phyloP scores from a whole-genome alignment of 2,329 filamentous ascomycete genomes.

The Periconia sp. region DNA sequence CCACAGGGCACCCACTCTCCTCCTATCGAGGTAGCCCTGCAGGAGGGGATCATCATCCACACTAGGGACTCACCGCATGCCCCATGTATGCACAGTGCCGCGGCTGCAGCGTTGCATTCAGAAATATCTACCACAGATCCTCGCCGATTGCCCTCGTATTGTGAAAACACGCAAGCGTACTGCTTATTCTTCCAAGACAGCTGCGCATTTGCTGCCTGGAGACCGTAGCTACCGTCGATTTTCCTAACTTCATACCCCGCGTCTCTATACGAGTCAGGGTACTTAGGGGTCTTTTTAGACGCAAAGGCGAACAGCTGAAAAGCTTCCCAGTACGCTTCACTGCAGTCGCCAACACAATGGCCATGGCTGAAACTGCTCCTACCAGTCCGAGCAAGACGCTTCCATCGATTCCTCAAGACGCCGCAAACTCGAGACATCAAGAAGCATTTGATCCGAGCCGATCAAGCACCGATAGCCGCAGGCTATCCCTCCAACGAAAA shows the following conservation, averaged over 20 bases:
- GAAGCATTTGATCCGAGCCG: slow-evolving; percentile 15
- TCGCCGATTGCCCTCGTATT: background rate
- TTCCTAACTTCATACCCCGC: background rate
- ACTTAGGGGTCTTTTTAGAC: background rate
- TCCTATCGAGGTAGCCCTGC: background rate
- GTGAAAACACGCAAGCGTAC: background rate
- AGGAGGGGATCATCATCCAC: slow-evolving; percentile 1
- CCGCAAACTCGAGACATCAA: slow-evolving; percentile 10
- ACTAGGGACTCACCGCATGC: background rate
- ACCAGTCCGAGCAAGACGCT: slow-evolving; percentile 23
- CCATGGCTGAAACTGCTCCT: slow-evolving; percentile 31
- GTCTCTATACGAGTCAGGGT: slow-evolving; percentile 15
- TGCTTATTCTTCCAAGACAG: background rate
- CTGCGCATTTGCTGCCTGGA: background rate
- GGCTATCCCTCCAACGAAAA: slow-evolving; percentile 26
- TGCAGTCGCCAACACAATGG: slow-evolving; percentile 8
- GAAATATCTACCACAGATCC: background rate
- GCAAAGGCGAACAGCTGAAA: slow-evolving; percentile 2
- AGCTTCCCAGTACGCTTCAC: background rate
- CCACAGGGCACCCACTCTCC: background rate
- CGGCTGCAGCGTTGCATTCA: background rate
- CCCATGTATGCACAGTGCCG: background rate
- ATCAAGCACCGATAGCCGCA: slow-evolving; percentile 22
- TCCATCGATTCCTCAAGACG: slow-evolving; percentile 28
- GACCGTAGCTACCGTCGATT: background rate